Percentiles rank a stretch among this genome's conserved stretches.
These are phyloP conservation scores for Arxiozyma slooffiae DNA, from an alignment of 1,139 yeast species.

Conservation along the genomic window DNA sequence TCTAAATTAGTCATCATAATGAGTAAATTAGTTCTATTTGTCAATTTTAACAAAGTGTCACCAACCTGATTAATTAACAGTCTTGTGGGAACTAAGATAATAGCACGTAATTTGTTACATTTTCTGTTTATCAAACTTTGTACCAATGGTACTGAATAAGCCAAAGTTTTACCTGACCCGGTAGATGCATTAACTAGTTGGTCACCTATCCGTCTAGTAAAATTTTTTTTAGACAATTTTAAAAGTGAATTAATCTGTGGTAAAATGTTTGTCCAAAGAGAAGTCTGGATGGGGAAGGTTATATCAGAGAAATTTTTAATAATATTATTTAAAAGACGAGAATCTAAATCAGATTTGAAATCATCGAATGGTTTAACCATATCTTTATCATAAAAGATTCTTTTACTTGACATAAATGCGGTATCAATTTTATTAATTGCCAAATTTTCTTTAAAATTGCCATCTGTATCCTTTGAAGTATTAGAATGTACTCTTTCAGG, in stretches of 20 bases:
- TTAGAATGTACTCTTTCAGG: slow-evolving; percentile 37
- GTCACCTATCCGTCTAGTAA: slow-evolving; percentile 47
- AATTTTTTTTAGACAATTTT: slow-evolving; percentile 28
- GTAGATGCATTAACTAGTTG: slow-evolving; percentile 87
- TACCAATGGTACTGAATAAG: slow-evolving; percentile 76
- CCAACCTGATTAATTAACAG: slow-evolving; percentile 80
- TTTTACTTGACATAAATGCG: slow-evolving; percentile 27
- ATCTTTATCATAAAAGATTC: slow-evolving; percentile 29
- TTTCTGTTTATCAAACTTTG: slow-evolving; percentile 53
- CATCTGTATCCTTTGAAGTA: slow-evolving; percentile 24
- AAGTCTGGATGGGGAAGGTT: slow-evolving; percentile 30
- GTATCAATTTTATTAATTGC: slow-evolving; percentile 16
- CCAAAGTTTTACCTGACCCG: slow-evolving; percentile 93
- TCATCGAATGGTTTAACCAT: slow-evolving; percentile 20
- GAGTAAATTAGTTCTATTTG: slow-evolving; percentile 60
- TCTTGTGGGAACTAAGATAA: slow-evolving; percentile 80
- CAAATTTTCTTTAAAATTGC: slow-evolving; percentile 20
- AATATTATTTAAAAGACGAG: slow-evolving; percentile 19
- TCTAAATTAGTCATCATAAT: slow-evolving; percentile 50
- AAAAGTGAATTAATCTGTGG: slow-evolving; percentile 21
- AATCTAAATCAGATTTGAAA: not conserved
- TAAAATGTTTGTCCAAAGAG: slow-evolving; percentile 21
- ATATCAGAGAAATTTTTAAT: slow-evolving; percentile 18
- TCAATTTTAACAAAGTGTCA: slow-evolving; percentile 47
- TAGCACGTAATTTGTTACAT: slow-evolving; percentile 67